Evolutionary conservation across 2,329 filamentous ascomycete genomes (phyloP).

Genomic region (Phoma sp.): DNA sequence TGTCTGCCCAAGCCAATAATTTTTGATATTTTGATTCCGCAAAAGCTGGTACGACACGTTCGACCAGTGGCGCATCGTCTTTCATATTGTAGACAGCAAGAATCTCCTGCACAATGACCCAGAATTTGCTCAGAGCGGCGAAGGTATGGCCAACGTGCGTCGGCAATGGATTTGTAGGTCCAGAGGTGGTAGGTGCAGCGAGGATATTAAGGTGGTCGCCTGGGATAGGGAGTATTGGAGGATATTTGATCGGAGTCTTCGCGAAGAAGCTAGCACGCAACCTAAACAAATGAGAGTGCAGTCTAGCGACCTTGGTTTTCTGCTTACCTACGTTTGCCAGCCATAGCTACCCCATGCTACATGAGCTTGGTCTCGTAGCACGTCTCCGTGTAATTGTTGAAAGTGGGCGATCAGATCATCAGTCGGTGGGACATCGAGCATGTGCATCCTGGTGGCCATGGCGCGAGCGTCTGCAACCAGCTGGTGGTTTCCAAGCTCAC

Average conservation of each 20-base stretch:
- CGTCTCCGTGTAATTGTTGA: neutral
- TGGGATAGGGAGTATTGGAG: neutral
- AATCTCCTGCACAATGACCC: slow-evolving; percentile 8
- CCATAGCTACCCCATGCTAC: slow-evolving; percentile 9
- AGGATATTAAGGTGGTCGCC: neutral
- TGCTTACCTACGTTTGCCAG: slow-evolving; percentile 9
- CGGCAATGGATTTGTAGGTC: neutral
- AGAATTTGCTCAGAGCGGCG: slow-evolving; percentile 3
- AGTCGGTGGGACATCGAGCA: slow-evolving; percentile 1
- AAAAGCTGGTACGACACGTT: slow-evolving; percentile 4
- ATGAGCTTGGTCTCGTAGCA: slow-evolving; percentile 2
- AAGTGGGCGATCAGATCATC: neutral
- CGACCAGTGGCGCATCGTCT: slow-evolving; percentile 1
- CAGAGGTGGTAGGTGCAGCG: neutral
- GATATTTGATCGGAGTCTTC: slow-evolving; percentile 2
- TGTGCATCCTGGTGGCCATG: slow-evolving; percentile 12
- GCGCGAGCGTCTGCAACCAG: slow-evolving; percentile 11
- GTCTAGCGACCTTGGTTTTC: neutral
- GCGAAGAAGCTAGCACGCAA: slow-evolving; percentile 5
- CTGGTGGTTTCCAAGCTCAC: slow-evolving; percentile 6
- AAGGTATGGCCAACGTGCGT: neutral
- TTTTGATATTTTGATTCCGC: slow-evolving; percentile 9
- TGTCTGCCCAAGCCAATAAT: slow-evolving; percentile 9
- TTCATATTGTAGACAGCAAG: slow-evolving; percentile 2
- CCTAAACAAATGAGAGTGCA: slow-evolving; percentile 7